Conservation (phyloP, 805 yeast genomes). For the Lachancea sp. region DNA sequence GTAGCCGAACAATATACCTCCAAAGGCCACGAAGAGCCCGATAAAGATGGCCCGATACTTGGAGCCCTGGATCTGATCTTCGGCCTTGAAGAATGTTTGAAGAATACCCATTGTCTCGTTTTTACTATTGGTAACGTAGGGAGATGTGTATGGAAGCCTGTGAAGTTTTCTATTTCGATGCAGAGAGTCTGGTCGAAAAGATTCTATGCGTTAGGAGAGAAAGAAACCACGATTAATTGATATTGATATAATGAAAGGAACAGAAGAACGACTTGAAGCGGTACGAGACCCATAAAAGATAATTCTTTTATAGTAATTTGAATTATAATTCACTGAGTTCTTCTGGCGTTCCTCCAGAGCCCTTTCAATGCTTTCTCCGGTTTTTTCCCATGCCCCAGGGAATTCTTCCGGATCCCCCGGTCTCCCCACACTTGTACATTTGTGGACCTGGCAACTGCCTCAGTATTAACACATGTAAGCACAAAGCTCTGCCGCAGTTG, state of each 20-base stretch:
- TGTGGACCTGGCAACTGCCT: neutral
- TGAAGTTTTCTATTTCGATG: neutral
- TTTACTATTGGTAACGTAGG: neutral
- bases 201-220: neutral
- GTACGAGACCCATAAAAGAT: neutral
- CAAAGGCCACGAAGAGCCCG: slow-evolving; percentile 60
- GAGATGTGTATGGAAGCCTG: neutral
- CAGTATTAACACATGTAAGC: neutral
- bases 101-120: slow-evolving; percentile 14
- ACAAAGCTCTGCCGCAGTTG: neutral
- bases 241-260: neutral
- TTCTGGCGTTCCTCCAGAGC: no score
- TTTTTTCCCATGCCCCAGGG: neutral
- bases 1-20: slow-evolving; percentile 62
- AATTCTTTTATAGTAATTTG: neutral
- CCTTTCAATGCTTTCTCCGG: no score
- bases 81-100: slow-evolving; percentile 34
- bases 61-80: slow-evolving; percentile 45
- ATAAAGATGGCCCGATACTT: slow-evolving; percentile 42
- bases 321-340: no score
- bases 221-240: neutral
- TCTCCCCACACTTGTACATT: neutral
- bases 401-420: neutral
- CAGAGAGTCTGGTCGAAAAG: no score
- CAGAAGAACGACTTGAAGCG: neutral